Conservation (phyloP, 164 flowering plant genomes). For the Liquidambar formosana region DNA sequence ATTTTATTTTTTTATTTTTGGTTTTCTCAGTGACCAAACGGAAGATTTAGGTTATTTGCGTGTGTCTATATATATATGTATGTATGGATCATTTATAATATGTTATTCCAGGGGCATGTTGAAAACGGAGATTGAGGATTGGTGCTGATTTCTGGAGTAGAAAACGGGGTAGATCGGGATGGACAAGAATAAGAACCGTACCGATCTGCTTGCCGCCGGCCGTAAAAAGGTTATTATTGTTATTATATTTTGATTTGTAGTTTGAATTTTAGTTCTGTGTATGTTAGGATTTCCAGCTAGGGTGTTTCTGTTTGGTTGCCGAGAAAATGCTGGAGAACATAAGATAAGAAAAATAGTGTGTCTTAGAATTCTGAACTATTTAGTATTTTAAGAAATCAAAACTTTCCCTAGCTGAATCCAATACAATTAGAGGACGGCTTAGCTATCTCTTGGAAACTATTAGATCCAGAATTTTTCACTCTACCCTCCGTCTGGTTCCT, state of each 20-base stretch:
- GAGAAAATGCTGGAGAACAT: too few species aligned
- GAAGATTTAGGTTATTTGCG: not conserved
- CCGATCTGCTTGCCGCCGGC: constrained; percentile 91
- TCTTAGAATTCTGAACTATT: too few species aligned
- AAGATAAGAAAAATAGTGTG: too few species aligned
- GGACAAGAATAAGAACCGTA: constrained; percentile 79
- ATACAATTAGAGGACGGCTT: too few species aligned
- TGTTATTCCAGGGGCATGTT: not conserved
- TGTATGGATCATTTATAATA: too few species aligned
- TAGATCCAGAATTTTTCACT: not conserved
- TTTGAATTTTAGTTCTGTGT: not conserved
- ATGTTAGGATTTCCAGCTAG: not conserved
- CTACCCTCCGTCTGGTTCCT: not conserved
- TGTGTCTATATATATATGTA: not conserved
- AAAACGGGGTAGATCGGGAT: constrained; percentile 44
- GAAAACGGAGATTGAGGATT: constrained; percentile 14
- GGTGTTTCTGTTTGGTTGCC: too few species aligned
- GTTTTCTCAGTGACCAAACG: not conserved
- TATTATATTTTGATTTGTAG: not conserved
- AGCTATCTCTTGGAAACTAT: too few species aligned
- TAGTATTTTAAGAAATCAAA: too few species aligned
- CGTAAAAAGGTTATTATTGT: constrained; percentile 62
- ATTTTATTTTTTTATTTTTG: not conserved
- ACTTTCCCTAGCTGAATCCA: too few species aligned
- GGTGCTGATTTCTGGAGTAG: constrained; percentile 18